Base-by-base conservation (phyloP, 495 filamentous ascomycete species). In the Neurospora sp. region DNA sequence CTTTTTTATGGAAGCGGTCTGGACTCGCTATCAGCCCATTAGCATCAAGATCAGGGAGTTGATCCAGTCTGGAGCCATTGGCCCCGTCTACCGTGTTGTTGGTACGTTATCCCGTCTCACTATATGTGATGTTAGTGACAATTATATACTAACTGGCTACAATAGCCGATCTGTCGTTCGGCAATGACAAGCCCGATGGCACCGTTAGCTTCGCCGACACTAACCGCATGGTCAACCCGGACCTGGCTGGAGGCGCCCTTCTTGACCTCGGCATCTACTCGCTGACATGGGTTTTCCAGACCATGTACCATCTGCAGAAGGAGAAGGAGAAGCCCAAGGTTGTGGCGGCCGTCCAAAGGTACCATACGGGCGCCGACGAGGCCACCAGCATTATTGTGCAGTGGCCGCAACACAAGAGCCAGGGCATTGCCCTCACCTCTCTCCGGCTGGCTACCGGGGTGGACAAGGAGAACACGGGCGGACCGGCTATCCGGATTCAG, bases 1-100 rank as follows among this genome's bases (percentile, higher is more conserved):
- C 27, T 97, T 98, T 83, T 81, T 98, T 44, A 97, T 97, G 93
- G 95, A 98, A 84, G 94, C 94, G 20, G 92, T 98, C 14, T 98
- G 96, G 95, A 98, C 94, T 45, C 85, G 95, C 31, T 96, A 92
- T 80, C 96, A 97, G 85, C 95, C 95, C 2, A 80, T 95, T 5
- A 91, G 89, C 74, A 87, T 92, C 71, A 89, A 95, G 80, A 82
- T 97, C 27, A 82, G 93, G 45, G 86, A 93, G 70, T 76, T 93
- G 76, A 90, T 96, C 71, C 81, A 85, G 71, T 83, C 85, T 2
- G 91, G 91, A 2, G 85, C 83, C 71, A 90, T 98, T 74, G 94
- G 95, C 8, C 88, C 89, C 59, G 90, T 97, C 4, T 87, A 91
- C 42, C 87, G 94, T 38, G 92, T 93, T 2, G 85, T 89, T 74